phyloP scores from a whole-genome alignment of 1,284 basidiomycete species.

The Trichosporon asahii region DNA sequence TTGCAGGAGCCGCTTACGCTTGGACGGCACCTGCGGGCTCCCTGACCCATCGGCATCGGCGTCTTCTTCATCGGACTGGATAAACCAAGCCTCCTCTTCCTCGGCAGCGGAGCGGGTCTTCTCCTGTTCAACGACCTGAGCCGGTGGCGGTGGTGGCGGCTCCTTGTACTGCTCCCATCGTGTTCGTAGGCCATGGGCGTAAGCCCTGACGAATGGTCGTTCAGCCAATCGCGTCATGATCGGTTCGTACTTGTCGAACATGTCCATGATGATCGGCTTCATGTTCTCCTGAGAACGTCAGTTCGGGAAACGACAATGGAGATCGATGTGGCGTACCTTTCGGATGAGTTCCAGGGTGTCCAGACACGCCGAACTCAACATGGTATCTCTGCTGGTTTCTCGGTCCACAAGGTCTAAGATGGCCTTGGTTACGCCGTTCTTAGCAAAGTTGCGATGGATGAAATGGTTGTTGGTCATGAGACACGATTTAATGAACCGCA shows the following conservation, averaged over 20 bases:
- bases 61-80: slow-evolving; percentile 61
- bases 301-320: slow-evolving; percentile 28
- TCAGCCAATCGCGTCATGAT: slow-evolving; percentile 65
- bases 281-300: slow-evolving; percentile 67
- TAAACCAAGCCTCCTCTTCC: slow-evolving; percentile 83
- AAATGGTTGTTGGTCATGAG: slow-evolving; percentile 83
- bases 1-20: slow-evolving; percentile 32
- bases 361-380: slow-evolving; percentile 88
- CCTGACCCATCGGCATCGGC: slow-evolving; percentile 15
- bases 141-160: slow-evolving; percentile 59
- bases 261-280: slow-evolving; percentile 75
- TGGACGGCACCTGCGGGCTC: slow-evolving; percentile 19
- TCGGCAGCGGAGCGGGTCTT: slow-evolving; percentile 57
- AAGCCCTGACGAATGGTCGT: slow-evolving; percentile 39
- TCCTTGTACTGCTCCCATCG: slow-evolving; percentile 91
- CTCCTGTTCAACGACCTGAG: slow-evolving; percentile 58
- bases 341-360: slow-evolving; percentile 91
- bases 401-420: slow-evolving; percentile 75
- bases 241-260: slow-evolving; percentile 73
- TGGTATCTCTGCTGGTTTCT: slow-evolving; percentile 83
- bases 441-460: slow-evolving; percentile 76
- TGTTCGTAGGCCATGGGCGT: slow-evolving; percentile 60
- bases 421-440: slow-evolving; percentile 76
- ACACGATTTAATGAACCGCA: slow-evolving; percentile 86
- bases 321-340: slow-evolving; percentile 56